Conservation (phyloP, 495 filamentous ascomycete genomes). For the Oidiodendron maius region DNA sequence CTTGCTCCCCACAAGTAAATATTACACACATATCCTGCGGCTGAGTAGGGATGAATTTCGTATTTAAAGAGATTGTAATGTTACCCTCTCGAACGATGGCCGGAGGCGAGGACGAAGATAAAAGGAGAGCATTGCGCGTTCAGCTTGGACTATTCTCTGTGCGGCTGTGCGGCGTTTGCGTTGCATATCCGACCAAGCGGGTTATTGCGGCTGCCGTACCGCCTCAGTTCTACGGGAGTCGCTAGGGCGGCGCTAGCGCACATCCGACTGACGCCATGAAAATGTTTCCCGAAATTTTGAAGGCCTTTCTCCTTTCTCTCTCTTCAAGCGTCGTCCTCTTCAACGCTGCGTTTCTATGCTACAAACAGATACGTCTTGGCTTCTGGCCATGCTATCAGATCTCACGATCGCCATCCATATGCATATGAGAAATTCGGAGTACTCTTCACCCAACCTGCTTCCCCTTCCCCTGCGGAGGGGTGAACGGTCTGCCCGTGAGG, state of each 20-base stretch:
- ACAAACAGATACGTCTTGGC: slow-evolving; percentile 64
- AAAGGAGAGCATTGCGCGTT: too few species aligned
- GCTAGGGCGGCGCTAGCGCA: neutral
- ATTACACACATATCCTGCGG: slow-evolving; percentile 55
- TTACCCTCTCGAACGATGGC: too few species aligned
- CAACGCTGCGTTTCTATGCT: slow-evolving; percentile 99
- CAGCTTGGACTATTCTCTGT: too few species aligned
- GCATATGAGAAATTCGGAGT: slow-evolving; percentile 99
- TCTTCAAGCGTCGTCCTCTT: slow-evolving; percentile 78
- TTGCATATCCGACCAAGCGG: too few species aligned
- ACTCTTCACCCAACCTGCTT: slow-evolving; percentile 69
- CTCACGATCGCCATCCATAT: slow-evolving; percentile 28
- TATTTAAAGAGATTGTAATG: too few species aligned
- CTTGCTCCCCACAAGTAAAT: slow-evolving; percentile 53
- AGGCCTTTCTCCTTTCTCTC: slow-evolving; percentile 31
- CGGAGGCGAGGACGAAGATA: too few species aligned
- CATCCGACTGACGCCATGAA: neutral
- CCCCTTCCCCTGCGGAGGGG: slow-evolving; percentile 32
- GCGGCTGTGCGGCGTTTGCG: too few species aligned
- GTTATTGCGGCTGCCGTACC: neutral
- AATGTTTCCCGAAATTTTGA: neutral
- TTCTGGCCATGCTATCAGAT: slow-evolving; percentile 21
- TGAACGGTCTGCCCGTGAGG: slow-evolving; percentile 74
- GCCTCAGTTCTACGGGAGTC: neutral
- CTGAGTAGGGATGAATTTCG: too few species aligned